Conservation (phyloP, 345 rosid genomes). For the Salix exigua region DNA sequence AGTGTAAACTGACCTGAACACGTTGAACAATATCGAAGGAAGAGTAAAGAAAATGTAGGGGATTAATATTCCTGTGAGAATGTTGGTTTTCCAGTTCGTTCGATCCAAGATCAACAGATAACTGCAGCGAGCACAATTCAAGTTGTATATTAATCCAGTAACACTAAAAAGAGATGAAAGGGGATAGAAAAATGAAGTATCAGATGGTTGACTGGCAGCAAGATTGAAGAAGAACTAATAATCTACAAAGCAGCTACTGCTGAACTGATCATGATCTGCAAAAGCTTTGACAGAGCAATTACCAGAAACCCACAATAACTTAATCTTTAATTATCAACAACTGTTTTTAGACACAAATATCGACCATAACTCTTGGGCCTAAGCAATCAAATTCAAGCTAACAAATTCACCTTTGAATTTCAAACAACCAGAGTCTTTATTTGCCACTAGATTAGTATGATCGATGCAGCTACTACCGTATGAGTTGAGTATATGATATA, state of each 20-base stretch:
- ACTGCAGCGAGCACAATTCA: constrained; percentile 32
- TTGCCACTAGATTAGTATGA: neutral
- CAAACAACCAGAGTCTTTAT: neutral
- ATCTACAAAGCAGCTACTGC: neutral
- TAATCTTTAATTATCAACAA: neutral
- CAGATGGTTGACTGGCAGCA: neutral
- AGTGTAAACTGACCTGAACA: constrained; percentile 54
- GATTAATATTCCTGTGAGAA: constrained; percentile 67
- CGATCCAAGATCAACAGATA: constrained; percentile 87
- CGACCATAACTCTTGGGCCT: neutral
- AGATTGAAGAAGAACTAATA: neutral
- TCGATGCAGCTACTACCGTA: neutral
- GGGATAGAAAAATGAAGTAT: neutral
- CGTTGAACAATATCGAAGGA: constrained; percentile 56
- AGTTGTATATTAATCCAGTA: neutral
- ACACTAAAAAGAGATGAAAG: neutral
- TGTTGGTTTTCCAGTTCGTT: constrained; percentile 83
- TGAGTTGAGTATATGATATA: neutral
- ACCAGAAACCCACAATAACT: neutral
- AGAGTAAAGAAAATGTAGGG: constrained; percentile 87
- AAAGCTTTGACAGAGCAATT: neutral
- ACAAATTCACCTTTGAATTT: too few relatives aligned
- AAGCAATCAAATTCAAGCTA: neutral
- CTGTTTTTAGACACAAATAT: neutral
- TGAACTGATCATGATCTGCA: neutral